Percentiles rank a stretch among this genome's conserved stretches.
Evolutionary conservation across 345 rosid species (phyloP).

Genomic region (Hevea brasiliensis): DNA sequence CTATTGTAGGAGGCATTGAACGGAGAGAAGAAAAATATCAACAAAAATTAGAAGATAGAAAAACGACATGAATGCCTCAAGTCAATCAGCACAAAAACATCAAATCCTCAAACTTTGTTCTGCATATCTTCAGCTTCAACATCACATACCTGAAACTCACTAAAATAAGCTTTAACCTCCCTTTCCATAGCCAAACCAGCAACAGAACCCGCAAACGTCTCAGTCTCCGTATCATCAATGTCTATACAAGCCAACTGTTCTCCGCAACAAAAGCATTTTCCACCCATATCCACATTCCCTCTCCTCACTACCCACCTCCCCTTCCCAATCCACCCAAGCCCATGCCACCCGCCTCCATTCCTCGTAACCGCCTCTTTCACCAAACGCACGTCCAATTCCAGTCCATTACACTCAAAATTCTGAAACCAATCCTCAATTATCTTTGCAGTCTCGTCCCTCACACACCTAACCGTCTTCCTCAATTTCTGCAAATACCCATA

Average conservation of each 20-base stretch:
- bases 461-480: slow-evolving; percentile 57
- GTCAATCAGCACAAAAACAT: background rate
- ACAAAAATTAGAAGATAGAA: background rate
- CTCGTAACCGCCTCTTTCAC: slow-evolving; percentile 45
- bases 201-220: slow-evolving; percentile 61
- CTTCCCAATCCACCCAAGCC: slow-evolving; percentile 83
- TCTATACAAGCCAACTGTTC: slow-evolving; percentile 69
- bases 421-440: slow-evolving; percentile 64
- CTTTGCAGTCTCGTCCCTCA: slow-evolving; percentile 54
- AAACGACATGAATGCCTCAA: background rate
- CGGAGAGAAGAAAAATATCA: background rate
- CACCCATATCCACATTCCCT: slow-evolving; percentile 47
- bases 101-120: background rate
- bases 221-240: slow-evolving; percentile 62
- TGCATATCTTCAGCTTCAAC: background rate
- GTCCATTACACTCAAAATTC: slow-evolving; percentile 35
- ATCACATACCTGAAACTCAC: slow-evolving; percentile 70
- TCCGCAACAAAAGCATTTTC: slow-evolving; percentile 65
- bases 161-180: slow-evolving; percentile 71
- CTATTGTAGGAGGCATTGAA: slow-evolving; percentile 28
- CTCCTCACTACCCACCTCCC: slow-evolving; percentile 67
- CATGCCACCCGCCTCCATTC: slow-evolving; percentile 97
- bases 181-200: slow-evolving; percentile 79
- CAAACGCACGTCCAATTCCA: slow-evolving; percentile 30
- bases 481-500: slow-evolving; percentile 74